phyloP scores from a whole-genome alignment of 257 asterid species.

The Coffea eugenioides region DNA sequence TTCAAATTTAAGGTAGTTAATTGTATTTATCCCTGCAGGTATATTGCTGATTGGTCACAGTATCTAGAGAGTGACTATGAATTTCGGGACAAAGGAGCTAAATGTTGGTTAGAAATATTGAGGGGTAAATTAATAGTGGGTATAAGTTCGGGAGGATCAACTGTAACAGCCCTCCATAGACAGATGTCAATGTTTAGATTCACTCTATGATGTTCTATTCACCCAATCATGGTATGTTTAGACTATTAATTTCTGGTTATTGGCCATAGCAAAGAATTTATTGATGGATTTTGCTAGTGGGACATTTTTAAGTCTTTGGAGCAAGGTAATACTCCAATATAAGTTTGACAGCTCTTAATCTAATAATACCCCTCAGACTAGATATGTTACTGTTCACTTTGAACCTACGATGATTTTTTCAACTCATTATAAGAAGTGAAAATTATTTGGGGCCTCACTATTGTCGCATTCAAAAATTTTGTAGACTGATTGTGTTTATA shows the following conservation, averaged over 20 bases:
- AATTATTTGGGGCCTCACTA: no score
- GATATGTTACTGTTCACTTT: not conserved
- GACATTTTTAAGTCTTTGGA: not conserved
- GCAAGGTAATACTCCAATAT: not conserved
- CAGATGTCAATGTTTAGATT: not conserved
- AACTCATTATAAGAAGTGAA: not conserved
- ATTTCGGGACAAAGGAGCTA: not conserved
- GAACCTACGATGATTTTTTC: not conserved
- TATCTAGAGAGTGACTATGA: not conserved
- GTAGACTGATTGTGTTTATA: not conserved
- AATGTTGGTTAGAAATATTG: not conserved
- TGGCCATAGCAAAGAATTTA: not conserved
- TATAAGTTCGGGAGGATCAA: not conserved
- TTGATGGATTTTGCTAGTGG: not conserved
- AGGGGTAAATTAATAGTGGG: not conserved
- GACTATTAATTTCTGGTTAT: not conserved
- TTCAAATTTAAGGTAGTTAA: not conserved
- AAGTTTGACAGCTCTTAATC: not conserved
- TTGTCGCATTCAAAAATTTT: no score
- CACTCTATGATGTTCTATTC: no score
- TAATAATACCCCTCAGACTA: not conserved
- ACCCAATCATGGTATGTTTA: not conserved
- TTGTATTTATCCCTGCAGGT: not conserved
- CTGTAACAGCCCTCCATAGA: not conserved
- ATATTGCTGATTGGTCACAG: not conserved